These are phyloP conservation scores for Ehretia macrophylla DNA, from an alignment of 257 asterid genomes.

Conservation along the genomic window DNA sequence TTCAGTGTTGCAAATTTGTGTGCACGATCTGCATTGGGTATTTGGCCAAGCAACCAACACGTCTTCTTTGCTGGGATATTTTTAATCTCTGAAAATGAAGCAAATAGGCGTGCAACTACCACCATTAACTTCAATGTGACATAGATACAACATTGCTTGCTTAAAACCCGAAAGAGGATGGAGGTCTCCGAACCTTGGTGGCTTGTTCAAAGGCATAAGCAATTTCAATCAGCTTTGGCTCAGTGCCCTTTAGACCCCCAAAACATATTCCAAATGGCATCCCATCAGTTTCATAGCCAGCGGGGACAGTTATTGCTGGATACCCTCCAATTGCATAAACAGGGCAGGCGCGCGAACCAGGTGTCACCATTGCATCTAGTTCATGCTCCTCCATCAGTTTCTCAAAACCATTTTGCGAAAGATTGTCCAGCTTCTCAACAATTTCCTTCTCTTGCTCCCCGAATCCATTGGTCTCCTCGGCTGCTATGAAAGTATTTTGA, in stretches of 20 bases:
- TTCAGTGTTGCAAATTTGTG: no score
- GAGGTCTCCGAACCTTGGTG: conserved; percentile 50
- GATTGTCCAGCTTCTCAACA: conserved; percentile 35
- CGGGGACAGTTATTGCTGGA: conserved; percentile 62
- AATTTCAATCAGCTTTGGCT: conserved; percentile 51
- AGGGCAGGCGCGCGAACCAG: conserved; percentile 33
- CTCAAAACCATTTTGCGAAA: conserved; percentile 47
- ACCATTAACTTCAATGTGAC: neutral
- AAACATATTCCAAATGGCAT: conserved; percentile 61
- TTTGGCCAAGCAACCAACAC: no score
- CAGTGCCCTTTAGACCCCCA: conserved; percentile 62
- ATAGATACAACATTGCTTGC: neutral
- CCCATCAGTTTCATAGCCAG: conserved; percentile 52
- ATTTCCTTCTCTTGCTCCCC: conserved; percentile 41
- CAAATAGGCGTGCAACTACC: no score
- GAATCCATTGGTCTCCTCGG: conserved; percentile 47
- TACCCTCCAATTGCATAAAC: conserved; percentile 64
- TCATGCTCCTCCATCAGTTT: conserved; percentile 46
- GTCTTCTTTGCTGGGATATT: no score
- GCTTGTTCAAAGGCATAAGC: conserved; percentile 69
- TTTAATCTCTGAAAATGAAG: no score
- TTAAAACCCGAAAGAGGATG: conserved; percentile 8
- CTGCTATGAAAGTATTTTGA: conserved; percentile 49
- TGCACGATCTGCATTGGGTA: no score
- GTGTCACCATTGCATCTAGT: conserved; percentile 50